phyloP scores from a whole-genome alignment of 495 filamentous ascomycete genomes.

The Neurospora sp. region DNA sequence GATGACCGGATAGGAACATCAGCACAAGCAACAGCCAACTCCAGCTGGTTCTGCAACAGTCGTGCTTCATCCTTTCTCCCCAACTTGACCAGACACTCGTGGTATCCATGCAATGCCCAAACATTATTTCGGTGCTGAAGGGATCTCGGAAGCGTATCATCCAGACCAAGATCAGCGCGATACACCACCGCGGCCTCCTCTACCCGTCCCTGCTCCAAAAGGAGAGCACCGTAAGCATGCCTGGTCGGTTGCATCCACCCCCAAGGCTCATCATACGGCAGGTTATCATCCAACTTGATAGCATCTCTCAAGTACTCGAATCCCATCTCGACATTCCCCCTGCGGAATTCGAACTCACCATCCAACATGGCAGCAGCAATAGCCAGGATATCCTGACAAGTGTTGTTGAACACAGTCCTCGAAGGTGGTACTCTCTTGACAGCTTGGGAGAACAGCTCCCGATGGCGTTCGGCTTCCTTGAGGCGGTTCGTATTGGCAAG shows the following conservation, averaged over 20 bases:
- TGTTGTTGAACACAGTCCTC: constrained; percentile 58
- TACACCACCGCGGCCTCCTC: constrained; percentile 48
- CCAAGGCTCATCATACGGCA: constrained; percentile 62
- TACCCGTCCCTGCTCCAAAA: constrained; percentile 50
- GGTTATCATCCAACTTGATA: constrained; percentile 42
- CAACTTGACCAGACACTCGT: constrained; percentile 50
- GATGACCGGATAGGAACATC: constrained; percentile 51
- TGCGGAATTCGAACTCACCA: constrained; percentile 59
- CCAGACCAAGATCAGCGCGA: constrained; percentile 51
- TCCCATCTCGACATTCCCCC: constrained; percentile 42
- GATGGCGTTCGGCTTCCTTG: constrained; percentile 36
- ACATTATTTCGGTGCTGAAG: constrained; percentile 57
- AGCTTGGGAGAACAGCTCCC: constrained; percentile 35
- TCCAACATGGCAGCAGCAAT: constrained; percentile 55
- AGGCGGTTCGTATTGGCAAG: constrained; percentile 43
- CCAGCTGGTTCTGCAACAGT: constrained; percentile 38
- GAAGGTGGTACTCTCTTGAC: constrained; percentile 36
- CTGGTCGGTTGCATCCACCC: constrained; percentile 60
- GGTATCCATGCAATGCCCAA: constrained; percentile 56
- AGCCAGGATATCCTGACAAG: constrained; percentile 46
- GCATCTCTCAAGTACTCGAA: constrained; percentile 45
- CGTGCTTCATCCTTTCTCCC: constrained; percentile 40
- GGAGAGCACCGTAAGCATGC: constrained; percentile 55
- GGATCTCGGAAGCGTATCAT: constrained; percentile 43
- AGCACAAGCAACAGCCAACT: constrained; percentile 39